Conservation (phyloP, 176 grass and related monocot genomes). For the Thinopyrum elongatum region DNA sequence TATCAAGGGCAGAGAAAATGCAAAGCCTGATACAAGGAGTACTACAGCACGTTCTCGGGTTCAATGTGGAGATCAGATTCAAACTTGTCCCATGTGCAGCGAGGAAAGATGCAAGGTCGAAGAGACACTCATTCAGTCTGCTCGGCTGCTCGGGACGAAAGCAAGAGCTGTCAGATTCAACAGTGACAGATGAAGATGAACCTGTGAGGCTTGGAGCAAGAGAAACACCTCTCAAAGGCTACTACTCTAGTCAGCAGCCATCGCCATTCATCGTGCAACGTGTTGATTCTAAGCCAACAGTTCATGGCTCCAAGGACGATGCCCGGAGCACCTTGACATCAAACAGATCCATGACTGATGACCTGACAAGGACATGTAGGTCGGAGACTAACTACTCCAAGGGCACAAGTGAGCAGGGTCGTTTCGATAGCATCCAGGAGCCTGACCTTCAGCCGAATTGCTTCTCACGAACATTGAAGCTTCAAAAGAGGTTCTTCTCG, state of each 20-base stretch:
- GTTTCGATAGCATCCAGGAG: constrained; percentile 56
- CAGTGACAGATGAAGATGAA: constrained; percentile 57
- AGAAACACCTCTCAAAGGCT: constrained; percentile 62
- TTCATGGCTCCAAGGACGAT: constrained; percentile 55
- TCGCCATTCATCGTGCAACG: constrained; percentile 48
- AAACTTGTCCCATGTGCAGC: constrained; percentile 53
- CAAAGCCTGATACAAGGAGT: constrained; percentile 63
- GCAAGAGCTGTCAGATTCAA: constrained; percentile 82
- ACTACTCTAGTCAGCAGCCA: constrained; percentile 60
- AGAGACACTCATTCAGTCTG: constrained; percentile 81
- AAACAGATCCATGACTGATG: constrained; percentile 62
- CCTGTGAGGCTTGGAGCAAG: constrained; percentile 37
- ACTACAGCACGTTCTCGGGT: constrained; percentile 75
- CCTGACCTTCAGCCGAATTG: constrained; percentile 81
- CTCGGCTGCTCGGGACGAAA: constrained; percentile 90
- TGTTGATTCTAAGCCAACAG: constrained; percentile 41
- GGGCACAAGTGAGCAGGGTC: constrained; percentile 56
- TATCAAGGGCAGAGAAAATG: constrained; percentile 85
- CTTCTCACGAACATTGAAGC: constrained; percentile 73
- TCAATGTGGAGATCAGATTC: constrained; percentile 83
- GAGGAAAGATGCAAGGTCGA: constrained; percentile 60
- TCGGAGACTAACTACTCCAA: constrained; percentile 59
- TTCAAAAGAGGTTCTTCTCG: constrained; percentile 79
- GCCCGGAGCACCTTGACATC: constrained; percentile 58
- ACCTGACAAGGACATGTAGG: constrained; percentile 55